phyloP scores from a whole-genome alignment of 2,329 filamentous ascomycete genomes.

The Leptographium wingfieldii region DNA sequence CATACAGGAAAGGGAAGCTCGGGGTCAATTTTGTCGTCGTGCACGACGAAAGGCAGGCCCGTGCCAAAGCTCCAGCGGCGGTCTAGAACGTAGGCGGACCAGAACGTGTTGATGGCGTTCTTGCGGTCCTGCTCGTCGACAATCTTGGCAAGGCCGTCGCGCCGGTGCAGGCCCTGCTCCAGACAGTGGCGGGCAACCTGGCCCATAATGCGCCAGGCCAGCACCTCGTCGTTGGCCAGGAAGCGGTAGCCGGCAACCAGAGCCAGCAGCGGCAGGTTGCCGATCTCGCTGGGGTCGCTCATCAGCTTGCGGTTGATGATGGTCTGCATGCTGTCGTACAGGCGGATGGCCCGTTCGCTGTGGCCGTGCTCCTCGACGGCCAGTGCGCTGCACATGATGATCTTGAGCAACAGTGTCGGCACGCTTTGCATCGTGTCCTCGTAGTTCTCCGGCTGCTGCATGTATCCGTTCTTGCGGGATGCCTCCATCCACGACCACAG shows the following conservation, averaged over 20 bases:
- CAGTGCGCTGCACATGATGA: constrained; percentile 68
- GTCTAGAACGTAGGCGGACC: constrained; percentile 38
- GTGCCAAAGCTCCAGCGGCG: constrained; percentile 40
- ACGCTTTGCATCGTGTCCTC: constrained; percentile 31
- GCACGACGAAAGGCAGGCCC: constrained; percentile 33
- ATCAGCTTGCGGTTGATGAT: constrained; percentile 54
- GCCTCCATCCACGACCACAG: constrained; percentile 51
- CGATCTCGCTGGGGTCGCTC: constrained; percentile 35
- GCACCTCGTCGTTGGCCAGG: constrained; percentile 70
- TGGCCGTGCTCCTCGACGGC: constrained; percentile 68
- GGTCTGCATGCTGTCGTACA: constrained; percentile 67
- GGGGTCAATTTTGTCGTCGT: constrained; percentile 36
- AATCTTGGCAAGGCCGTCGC: constrained; percentile 34
- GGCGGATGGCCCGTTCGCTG: constrained; percentile 56
- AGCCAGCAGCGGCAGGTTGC: constrained; percentile 36
- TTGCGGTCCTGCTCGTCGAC: constrained; percentile 18
- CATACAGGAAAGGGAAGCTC: constrained; percentile 39
- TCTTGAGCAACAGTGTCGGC: constrained; percentile 53
- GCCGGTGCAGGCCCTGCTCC: constrained; percentile 35
- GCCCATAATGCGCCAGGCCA: constrained; percentile 80
- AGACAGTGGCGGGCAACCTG: constrained; percentile 49
- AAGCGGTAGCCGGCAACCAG: constrained; percentile 60
- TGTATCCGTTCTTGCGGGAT: constrained; percentile 18
- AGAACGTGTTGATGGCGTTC: constrained; percentile 29
- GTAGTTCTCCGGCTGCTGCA: constrained; percentile 19